phyloP scores from a whole-genome alignment of 2,329 filamentous ascomycete genomes.

The Chalaropsis thielavioides region DNA sequence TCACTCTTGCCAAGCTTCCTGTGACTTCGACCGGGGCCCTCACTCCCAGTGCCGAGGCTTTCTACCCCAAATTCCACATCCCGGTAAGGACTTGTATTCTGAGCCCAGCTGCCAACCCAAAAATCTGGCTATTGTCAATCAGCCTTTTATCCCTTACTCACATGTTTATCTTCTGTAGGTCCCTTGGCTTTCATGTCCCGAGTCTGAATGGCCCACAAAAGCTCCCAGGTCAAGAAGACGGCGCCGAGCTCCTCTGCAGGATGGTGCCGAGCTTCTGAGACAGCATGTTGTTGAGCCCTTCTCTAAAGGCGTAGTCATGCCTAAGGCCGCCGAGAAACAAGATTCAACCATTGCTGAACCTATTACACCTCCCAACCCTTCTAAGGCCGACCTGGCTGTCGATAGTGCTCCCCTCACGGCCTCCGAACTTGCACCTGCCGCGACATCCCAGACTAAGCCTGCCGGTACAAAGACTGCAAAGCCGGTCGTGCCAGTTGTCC shows the following conservation, averaged over 20 bases:
- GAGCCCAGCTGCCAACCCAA: neutral
- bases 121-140: neutral
- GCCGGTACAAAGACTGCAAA: slow-evolving; percentile 22
- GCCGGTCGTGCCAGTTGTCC: slow-evolving; percentile 33
- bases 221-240: slow-evolving; percentile 22
- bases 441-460: neutral
- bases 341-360: neutral
- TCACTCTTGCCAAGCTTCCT: neutral
- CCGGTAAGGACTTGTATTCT: neutral
- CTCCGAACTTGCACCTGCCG: neutral
- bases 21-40: neutral
- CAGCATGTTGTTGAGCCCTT: slow-evolving; percentile 17
- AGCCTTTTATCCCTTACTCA: neutral
- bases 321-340: neutral
- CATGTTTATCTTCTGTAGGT: slow-evolving; percentile 28
- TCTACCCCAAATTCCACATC: slow-evolving; percentile 2
- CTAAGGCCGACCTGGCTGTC: neutral
- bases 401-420: neutral
- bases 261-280: slow-evolving; percentile 12
- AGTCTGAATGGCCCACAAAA: slow-evolving; percentile 35
- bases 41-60: neutral
- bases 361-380: neutral
- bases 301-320: neutral
- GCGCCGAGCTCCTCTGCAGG: slow-evolving; percentile 10
- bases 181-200: slow-evolving; percentile 42